These are phyloP conservation scores for Zoysia matrella DNA, from an alignment of 202 grass and related monocot genomes.

Conservation along the genomic window DNA sequence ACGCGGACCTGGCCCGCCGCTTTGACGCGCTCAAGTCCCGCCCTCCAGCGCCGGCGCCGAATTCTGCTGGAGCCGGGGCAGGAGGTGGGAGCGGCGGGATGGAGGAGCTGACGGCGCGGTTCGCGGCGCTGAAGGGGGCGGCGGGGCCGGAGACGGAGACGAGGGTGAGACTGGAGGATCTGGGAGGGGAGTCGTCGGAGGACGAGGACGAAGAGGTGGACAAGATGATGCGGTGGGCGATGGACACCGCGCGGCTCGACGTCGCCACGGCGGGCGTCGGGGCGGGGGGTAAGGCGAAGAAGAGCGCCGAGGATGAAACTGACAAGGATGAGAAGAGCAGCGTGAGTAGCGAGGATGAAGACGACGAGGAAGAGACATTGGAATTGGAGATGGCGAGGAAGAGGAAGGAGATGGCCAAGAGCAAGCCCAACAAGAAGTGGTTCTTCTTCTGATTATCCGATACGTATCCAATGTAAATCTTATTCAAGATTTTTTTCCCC, in stretches of 20 bases:
- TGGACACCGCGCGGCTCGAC: conserved; percentile 67
- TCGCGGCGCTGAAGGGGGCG: conserved; percentile 61
- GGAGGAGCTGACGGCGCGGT: conserved; percentile 58
- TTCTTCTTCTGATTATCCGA: conserved; percentile 43
- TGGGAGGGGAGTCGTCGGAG: conserved; percentile 35
- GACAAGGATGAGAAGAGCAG: conserved; percentile 30
- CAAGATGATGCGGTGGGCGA: conserved; percentile 80
- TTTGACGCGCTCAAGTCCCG: conserved; percentile 64
- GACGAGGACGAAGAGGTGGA: conserved; percentile 63
- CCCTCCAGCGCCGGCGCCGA: conserved; percentile 10
- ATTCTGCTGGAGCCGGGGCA: background rate
- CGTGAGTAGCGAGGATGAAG: conserved; percentile 34
- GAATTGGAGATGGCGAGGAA: conserved; percentile 31
- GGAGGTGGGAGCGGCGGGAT: background rate
- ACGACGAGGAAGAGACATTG: conserved; percentile 41
- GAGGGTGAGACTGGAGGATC: conserved; percentile 42
- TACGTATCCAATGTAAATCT: background rate
- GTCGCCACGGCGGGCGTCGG: conserved; percentile 23
- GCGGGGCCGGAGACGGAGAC: conserved; percentile 26
- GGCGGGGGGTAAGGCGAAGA: background rate
- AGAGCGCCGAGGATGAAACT: background rate
- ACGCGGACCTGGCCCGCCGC: conserved; percentile 59
- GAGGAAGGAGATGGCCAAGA: conserved; percentile 47
- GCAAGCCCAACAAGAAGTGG: conserved; percentile 61
- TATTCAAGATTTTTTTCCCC: background rate